Evolutionary conservation across 2,329 filamentous ascomycete species (phyloP).

Genomic region (Phialophora verrucosa): DNA sequence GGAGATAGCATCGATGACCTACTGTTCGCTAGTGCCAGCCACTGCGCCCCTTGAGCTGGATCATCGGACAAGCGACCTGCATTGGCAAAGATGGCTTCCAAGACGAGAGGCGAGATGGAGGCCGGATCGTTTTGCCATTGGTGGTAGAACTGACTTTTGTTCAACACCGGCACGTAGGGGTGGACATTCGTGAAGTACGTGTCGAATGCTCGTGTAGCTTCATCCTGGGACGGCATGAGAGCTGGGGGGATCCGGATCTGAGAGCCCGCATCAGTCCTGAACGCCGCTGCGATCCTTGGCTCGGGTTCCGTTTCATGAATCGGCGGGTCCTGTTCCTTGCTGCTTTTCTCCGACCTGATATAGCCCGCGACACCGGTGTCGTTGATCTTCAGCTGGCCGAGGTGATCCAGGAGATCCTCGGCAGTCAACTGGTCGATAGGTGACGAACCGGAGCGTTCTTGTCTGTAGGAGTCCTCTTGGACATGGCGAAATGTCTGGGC

Average conservation of each 20-base stretch:
- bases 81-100: slow-evolving; percentile 91
- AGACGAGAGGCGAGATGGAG: slow-evolving; percentile 84
- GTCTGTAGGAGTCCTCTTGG: slow-evolving; percentile 20
- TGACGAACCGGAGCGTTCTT: slow-evolving; percentile 29
- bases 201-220: slow-evolving; percentile 81
- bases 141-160: slow-evolving; percentile 79
- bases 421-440: slow-evolving; percentile 69
- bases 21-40: slow-evolving; percentile 90
- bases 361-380: slow-evolving; percentile 88
- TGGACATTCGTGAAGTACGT: slow-evolving; percentile 91
- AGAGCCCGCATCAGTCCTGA: slow-evolving; percentile 70
- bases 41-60: slow-evolving; percentile 82
- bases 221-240: slow-evolving; percentile 88
- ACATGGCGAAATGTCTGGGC: slow-evolving; percentile 21
- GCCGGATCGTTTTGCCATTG: slow-evolving; percentile 85
- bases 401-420: slow-evolving; percentile 75
- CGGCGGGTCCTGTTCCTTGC: slow-evolving; percentile 60
- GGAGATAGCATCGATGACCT: slow-evolving; percentile 45
- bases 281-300: slow-evolving; percentile 66
- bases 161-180: slow-evolving; percentile 88
- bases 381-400: slow-evolving; percentile 86
- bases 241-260: slow-evolving; percentile 89
- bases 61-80: slow-evolving; percentile 83
- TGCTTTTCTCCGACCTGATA: slow-evolving; percentile 68
- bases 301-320: slow-evolving; percentile 77